phyloP scores from a whole-genome alignment of 768 basidiomycete species.

The Clitopilus hobsonii region DNA sequence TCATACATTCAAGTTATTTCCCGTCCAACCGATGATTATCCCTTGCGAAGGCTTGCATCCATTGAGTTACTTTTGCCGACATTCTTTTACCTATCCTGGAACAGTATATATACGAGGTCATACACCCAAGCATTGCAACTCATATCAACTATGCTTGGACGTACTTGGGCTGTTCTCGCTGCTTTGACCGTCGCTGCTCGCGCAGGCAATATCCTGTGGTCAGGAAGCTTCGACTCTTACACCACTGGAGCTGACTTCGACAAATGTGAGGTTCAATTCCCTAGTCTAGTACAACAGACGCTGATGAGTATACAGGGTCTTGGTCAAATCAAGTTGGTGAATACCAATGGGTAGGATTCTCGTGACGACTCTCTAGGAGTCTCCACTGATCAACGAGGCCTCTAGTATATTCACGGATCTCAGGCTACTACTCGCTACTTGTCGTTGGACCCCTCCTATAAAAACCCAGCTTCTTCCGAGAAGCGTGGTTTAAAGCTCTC shows the following conservation, averaged over 20 bases:
- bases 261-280: slow-evolving; percentile 47
- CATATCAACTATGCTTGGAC: slow-evolving; percentile 17
- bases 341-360: slow-evolving; percentile 48
- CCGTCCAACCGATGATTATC: too few relatives aligned
- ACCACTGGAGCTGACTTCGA: slow-evolving; percentile 44
- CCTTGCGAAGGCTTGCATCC: too few relatives aligned
- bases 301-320: too few relatives aligned
- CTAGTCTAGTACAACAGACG: too few relatives aligned
- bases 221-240: slow-evolving; percentile 49
- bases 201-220: slow-evolving; percentile 53
- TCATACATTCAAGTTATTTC: too few relatives aligned
- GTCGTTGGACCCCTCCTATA: slow-evolving; percentile 42
- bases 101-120: background rate
- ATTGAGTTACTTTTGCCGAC: too few relatives aligned
- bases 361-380: background rate
- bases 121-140: background rate
- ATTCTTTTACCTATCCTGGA: too few relatives aligned
- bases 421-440: slow-evolving; percentile 49
- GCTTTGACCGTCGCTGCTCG: slow-evolving; percentile 26
- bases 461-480: slow-evolving; percentile 56
- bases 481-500: slow-evolving; percentile 47
- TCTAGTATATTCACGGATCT: slow-evolving; percentile 51
- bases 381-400: background rate
- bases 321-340: slow-evolving; percentile 50
- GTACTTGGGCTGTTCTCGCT: slow-evolving; percentile 28